Evolutionary conservation across 352 stramenopile species (phyloP), one percentile per base, ranked within the genome.

Genomic region (Globisporangium middletonii): DNA sequence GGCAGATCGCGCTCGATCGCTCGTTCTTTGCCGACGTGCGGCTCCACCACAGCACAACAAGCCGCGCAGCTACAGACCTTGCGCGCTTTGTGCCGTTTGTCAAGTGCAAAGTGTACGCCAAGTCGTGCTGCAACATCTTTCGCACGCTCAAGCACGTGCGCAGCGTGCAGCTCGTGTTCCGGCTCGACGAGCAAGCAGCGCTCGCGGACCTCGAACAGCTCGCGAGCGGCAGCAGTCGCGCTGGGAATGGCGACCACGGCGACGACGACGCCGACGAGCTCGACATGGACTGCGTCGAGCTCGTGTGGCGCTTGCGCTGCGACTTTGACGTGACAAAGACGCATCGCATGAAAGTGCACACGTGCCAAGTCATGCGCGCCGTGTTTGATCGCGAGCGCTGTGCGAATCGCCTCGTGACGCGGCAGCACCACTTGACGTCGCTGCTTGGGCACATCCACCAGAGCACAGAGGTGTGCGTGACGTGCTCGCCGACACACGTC

Each of bases 251-350:
- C 42, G 45, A 53, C 23, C 1, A 37, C 53, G 43, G 49, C 50
- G 37, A 57, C 16, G 37, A 48, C 23, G 44, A 70, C 12, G 57
- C 64, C 16, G 42, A 74, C n/a, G 79, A 88, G 55, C 58, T 83
- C 27, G 78, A 88, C 19, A 42, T 84, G 18, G 77, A 89, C 58
- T 89, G 76, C 50, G 63, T 77, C 42, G 75, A 89, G 65, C 63
- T 94, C 50, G 67, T 65, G 49, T 94, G 83, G 80, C 65, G 65
- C 0, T 64, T 94, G 54, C 62, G 67, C 44, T 94, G 85, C 64
- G 85, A 92, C 67, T 88, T 86, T n/a, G 79, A 88, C 56, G 86
- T 94, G 67, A 90, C 83, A 35, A 94, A 94, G 73, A 92, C 81
- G 23, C 83, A 94, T 60, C 70, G 77, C 57, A 92, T 92, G 71